Percentiles rank a stretch among this genome's conserved stretches.
Conservation (phyloP, 345 rosid species). For the Brassica incana region DNA sequence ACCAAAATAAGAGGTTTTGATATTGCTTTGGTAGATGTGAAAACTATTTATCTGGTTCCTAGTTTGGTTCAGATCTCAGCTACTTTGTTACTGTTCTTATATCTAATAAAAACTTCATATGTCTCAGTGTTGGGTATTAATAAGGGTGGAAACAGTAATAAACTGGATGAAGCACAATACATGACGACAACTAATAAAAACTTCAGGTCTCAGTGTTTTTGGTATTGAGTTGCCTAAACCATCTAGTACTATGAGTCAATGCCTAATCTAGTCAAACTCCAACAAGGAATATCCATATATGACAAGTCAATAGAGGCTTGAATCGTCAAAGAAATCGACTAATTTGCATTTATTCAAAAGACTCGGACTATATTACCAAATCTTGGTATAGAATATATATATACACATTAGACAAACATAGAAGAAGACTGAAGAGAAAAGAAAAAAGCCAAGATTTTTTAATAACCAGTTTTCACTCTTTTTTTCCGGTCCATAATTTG, state of each 20-base stretch:
- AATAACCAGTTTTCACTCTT: conserved; percentile 19
- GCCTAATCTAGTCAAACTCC: not conserved
- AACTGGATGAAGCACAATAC: not conserved
- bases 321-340: conserved; percentile 23
- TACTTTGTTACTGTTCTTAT: not conserved
- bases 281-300: not conserved
- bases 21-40: conserved; percentile 11
- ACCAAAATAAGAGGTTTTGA: conserved; percentile 12
- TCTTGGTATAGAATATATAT: conserved; percentile 23
- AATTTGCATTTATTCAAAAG: conserved; percentile 13
- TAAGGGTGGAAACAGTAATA: not conserved
- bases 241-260: not conserved
- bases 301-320: not conserved
- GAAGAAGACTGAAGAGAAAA: not conserved
- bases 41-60: not conserved
- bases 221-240: no score
- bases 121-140: not conserved
- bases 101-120: not conserved
- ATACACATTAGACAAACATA: conserved; percentile 4
- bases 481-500: conserved; percentile 24
- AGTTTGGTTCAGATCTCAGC: not conserved
- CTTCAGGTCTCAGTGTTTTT: no score
- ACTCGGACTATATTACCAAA: conserved; percentile 28
- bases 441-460: conserved; percentile 6
- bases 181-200: not conserved